phyloP scores from a whole-genome alignment of 2,329 filamentous ascomycete genomes.

The Fusarium metavorans region DNA sequence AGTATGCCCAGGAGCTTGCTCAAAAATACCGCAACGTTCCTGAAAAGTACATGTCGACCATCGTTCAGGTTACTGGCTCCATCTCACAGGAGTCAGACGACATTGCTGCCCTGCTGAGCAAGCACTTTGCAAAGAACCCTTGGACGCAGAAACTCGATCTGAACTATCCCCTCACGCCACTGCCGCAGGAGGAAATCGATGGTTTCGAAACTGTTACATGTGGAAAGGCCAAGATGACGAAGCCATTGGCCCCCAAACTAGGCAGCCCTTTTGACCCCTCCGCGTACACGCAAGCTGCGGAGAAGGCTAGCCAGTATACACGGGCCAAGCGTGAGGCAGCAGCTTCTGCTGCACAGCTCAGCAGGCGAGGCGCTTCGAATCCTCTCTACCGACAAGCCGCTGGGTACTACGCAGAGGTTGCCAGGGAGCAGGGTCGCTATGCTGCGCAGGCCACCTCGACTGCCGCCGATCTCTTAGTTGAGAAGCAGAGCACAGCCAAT shows the following conservation, averaged over 20 bases:
- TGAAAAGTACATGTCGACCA: constrained; percentile 55
- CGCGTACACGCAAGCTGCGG: constrained; percentile 46
- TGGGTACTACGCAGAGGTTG: constrained; percentile 79
- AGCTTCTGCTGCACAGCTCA: constrained; percentile 55
- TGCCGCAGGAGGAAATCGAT: constrained; percentile 50
- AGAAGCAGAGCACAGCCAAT: constrained; percentile 70
- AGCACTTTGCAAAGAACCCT: constrained; percentile 56
- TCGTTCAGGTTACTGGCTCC: constrained; percentile 55
- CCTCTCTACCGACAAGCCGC: constrained; percentile 81
- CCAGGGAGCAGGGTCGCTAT: constrained; percentile 70
- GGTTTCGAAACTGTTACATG: constrained; percentile 34
- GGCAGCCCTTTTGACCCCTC: constrained; percentile 9
- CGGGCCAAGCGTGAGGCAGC: constrained; percentile 49
- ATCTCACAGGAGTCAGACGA: constrained; percentile 53
- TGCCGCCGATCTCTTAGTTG: constrained; percentile 78
- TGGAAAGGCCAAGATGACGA: constrained; percentile 27
- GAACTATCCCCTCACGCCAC: constrained; percentile 54
- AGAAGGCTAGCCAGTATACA: constrained; percentile 44
- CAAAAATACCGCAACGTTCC: constrained; percentile 58
- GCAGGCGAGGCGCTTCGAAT: constrained; percentile 71
- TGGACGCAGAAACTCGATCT: constrained; percentile 53
- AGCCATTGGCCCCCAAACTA: neutral
- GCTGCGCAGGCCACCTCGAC: constrained; percentile 71
- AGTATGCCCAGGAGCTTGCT: constrained; percentile 49
- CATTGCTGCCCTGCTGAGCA: constrained; percentile 56